Evolutionary conservation across 495 filamentous ascomycete genomes (phyloP).

Genomic region (Collariella sp.): DNA sequence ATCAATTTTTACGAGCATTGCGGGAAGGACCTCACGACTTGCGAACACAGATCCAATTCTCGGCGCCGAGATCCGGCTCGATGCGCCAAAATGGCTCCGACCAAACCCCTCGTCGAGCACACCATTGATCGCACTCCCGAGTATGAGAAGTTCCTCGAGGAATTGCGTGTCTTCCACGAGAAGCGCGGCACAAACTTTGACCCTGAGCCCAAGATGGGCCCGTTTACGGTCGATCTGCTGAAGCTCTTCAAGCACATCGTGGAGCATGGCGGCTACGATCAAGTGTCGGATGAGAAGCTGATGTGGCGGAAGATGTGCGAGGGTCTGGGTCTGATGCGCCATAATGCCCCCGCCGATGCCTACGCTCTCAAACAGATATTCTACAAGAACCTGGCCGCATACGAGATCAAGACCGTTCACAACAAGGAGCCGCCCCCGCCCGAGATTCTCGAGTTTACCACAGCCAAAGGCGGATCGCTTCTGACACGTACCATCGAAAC

Average conservation of each 20-base stretch:
- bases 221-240: constrained; percentile 58
- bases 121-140: constrained; percentile 47
- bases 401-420: constrained; percentile 65
- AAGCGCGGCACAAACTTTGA: constrained; percentile 66
- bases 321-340: constrained; percentile 50
- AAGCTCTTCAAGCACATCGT: constrained; percentile 63
- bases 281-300: constrained; percentile 67
- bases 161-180: constrained; percentile 56
- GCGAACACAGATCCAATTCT: background rate
- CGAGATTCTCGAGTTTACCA: constrained; percentile 68
- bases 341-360: constrained; percentile 60
- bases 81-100: constrained; percentile 30
- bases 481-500: constrained; percentile 71
- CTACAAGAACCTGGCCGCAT: constrained; percentile 75
- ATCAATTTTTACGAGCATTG: background rate
- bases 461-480: constrained; percentile 66
- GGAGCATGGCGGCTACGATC: constrained; percentile 70
- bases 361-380: constrained; percentile 73
- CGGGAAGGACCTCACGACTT: background rate
- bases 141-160: constrained; percentile 61
- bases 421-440: constrained; percentile 69
- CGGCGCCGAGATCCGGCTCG: constrained; percentile 19
- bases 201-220: constrained; percentile 63
- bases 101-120: constrained; percentile 29
- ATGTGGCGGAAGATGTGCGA: constrained; percentile 66